A percentile compares a stretch with the other conserved stretches of the same genome.
Conservation (phyloP, 176 grass and related monocot genomes). For the Themeda triandra region DNA sequence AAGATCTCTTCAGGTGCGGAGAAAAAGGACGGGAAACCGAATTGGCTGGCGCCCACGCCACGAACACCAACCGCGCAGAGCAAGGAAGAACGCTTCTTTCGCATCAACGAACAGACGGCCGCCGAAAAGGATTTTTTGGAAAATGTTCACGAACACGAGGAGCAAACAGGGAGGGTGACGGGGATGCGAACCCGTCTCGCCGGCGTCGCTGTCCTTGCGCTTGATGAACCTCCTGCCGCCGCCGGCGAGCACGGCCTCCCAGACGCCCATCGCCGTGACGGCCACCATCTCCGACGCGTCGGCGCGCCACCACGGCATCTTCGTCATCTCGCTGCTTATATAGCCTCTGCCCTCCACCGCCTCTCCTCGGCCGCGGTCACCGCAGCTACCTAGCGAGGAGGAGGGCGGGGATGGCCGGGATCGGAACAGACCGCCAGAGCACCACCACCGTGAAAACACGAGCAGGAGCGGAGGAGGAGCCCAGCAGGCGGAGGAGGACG, state of each 20-base stretch:
- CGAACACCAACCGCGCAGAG: neutral
- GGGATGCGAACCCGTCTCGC: conserved; percentile 49
- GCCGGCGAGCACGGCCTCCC: conserved; percentile 75
- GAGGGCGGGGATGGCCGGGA: neutral
- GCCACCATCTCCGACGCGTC: conserved; percentile 57
- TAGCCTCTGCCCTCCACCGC: neutral
- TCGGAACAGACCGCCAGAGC: neutral
- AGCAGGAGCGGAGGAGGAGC: neutral
- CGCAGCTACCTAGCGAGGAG: neutral
- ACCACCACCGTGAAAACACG: neutral
- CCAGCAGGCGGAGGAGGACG: neutral
- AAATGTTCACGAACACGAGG: neutral
- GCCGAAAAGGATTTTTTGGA: neutral
- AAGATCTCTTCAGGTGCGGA: conserved; percentile 1
- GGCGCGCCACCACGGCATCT: conserved; percentile 46
- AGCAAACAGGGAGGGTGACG: neutral
- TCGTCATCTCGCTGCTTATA: conserved; percentile 19
- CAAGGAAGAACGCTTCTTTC: neutral
- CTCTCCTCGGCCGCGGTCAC: neutral
- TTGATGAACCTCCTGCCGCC: conserved; percentile 72
- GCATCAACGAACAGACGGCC: neutral
- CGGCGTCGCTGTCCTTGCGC: conserved; percentile 84
- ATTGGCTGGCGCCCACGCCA: neutral
- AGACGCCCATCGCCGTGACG: conserved; percentile 67
- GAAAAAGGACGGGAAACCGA: conserved; percentile 13